These are phyloP conservation scores for Crucibulum laeve DNA, from an alignment of 768 basidiomycete species.

Conservation along the genomic window DNA sequence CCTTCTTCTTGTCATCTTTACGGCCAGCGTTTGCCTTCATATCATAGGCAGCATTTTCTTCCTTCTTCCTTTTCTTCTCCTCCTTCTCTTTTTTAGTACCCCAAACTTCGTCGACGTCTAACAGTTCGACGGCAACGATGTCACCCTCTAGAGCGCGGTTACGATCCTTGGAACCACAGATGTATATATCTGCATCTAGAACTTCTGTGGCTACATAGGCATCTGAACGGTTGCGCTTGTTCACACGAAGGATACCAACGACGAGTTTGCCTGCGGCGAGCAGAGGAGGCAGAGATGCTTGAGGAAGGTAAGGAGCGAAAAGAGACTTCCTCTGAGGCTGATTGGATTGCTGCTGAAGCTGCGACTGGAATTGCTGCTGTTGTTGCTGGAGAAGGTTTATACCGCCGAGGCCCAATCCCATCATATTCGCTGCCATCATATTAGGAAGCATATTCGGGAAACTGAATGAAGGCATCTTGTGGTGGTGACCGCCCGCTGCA, in stretches of 20 bases:
- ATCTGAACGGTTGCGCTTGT: conserved; percentile 97
- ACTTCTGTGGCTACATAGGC: conserved; percentile 99
- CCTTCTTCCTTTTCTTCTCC: conserved; percentile 99
- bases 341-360: conserved; percentile 86
- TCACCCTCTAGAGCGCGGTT: conserved; percentile 98
- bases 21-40: conserved; percentile 66
- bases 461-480: conserved; percentile 96
- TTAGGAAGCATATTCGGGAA: conserved; percentile 98
- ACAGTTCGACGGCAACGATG: conserved; percentile 94
- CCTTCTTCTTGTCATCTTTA: conserved; percentile 99
- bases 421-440: conserved; percentile 96
- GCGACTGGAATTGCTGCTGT: conserved; percentile 92
- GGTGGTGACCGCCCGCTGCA: conserved; percentile 89
- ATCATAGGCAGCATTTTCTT: conserved; percentile 96
- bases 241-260: conserved; percentile 94
- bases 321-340: conserved; percentile 97
- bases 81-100: conserved; percentile 99
- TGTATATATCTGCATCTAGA: conserved; percentile 97
- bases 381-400: conserved; percentile 89
- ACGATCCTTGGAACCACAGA: conserved; percentile 97
- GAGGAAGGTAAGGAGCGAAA: conserved; percentile 97
- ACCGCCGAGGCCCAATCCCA: conserved; percentile 81
- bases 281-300: conserved; percentile 94
- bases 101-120: conserved; percentile 98
- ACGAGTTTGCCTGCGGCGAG: conserved; percentile 96